Conservation (phyloP, 2,329 filamentous ascomycete genomes). For the Penicillium sp. region DNA sequence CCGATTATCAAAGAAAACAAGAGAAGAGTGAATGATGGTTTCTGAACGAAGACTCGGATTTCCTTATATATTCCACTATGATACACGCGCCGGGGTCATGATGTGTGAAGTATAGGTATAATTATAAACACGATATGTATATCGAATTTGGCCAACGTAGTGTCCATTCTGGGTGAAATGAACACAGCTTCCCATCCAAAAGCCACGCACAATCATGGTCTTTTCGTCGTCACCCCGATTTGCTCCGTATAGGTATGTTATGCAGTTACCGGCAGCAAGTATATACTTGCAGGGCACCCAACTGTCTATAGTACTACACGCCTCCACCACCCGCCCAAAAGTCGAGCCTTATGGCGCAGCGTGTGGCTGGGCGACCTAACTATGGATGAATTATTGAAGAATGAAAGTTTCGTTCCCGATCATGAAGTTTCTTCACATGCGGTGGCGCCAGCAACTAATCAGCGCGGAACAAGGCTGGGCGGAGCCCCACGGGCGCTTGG, state of each 20-base stretch:
- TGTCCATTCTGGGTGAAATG: neutral
- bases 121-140: neutral
- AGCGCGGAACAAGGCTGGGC: slow-evolving; percentile 5
- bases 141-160: neutral
- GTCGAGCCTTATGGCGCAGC: no score
- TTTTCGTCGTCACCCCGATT: neutral
- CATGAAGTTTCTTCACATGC: slow-evolving; percentile 33
- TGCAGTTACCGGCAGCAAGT: no score
- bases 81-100: neutral
- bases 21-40: neutral
- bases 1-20: neutral
- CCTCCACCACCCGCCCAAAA: no score
- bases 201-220: neutral
- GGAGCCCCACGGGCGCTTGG: neutral
- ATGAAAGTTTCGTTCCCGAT: no score
- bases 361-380: no score
- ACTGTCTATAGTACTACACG: no score
- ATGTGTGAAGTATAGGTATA: neutral
- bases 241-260: no score
- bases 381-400: no score
- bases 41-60: neutral
- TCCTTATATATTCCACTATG: neutral
- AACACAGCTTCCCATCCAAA: neutral
- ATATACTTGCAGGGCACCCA: no score
- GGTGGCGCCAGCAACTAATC: slow-evolving; percentile 6